phyloP scores from a whole-genome alignment of 208 protist genomes.

The Leishmania mexicana region DNA sequence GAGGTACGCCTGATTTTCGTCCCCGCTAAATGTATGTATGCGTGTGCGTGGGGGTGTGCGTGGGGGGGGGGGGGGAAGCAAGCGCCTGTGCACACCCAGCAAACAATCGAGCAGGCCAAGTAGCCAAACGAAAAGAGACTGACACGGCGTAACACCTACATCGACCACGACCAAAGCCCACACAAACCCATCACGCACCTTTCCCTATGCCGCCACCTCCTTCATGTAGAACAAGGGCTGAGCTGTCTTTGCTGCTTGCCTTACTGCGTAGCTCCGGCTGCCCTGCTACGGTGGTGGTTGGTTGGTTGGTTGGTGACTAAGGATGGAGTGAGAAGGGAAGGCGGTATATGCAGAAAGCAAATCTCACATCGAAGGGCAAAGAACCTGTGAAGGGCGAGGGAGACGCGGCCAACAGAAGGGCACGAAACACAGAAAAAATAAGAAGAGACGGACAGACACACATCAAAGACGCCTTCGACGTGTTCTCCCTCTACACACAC shows the following conservation, averaged over 20 bases:
- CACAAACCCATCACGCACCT: background rate
- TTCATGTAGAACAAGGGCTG: background rate
- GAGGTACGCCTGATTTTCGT: background rate
- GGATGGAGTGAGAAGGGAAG: background rate
- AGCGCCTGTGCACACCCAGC: background rate
- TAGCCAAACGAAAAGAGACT: background rate
- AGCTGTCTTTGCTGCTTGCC: background rate
- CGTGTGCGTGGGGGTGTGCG: background rate
- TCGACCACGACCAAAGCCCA: background rate
- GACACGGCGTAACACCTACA: background rate
- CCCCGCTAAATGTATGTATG: background rate
- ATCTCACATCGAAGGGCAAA: background rate
- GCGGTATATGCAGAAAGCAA: background rate
- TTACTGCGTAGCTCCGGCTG: background rate
- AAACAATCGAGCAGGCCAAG: background rate
- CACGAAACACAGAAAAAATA: background rate
- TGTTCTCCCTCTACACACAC: background rate
- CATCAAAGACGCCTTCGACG: background rate
- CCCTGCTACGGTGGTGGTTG: background rate
- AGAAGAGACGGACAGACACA: background rate
- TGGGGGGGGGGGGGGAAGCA: background rate
- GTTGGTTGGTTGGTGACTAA: background rate
- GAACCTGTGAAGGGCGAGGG: background rate
- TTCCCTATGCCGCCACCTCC: background rate
- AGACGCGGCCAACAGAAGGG: no score